A percentile compares a stretch with the other conserved stretches of the same genome.
phyloP scores from a whole-genome alignment of 495 filamentous ascomycete genomes.

The Thermochaetoides thermophila region DNA sequence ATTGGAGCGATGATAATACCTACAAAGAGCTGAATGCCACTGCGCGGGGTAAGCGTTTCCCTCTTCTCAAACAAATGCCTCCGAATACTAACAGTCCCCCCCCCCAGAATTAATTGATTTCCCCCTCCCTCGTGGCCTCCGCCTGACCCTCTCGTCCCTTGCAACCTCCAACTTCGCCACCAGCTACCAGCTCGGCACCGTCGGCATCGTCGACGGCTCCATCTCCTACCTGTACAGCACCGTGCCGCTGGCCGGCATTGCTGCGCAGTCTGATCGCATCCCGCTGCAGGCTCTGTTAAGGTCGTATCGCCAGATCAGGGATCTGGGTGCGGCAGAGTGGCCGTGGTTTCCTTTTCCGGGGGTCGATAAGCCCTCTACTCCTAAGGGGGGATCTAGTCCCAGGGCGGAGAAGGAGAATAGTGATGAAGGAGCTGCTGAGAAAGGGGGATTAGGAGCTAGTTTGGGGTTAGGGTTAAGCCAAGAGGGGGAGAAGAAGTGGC shows the following conservation, averaged over 20 bases:
- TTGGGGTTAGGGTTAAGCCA: too few relatives aligned
- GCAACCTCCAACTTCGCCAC: slow-evolving; percentile 83
- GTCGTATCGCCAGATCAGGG: slow-evolving; percentile 29
- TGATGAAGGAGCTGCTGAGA: too few relatives aligned
- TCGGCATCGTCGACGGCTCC: slow-evolving; percentile 80
- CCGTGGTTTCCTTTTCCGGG: too few relatives aligned
- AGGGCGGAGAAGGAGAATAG: too few relatives aligned
- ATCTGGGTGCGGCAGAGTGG: too few relatives aligned
- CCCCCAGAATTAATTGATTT: slow-evolving; percentile 66
- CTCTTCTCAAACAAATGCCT: not conserved
- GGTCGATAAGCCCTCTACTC: too few relatives aligned
- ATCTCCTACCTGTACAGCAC: slow-evolving; percentile 85
- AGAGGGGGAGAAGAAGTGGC: too few relatives aligned
- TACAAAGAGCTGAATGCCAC: slow-evolving; percentile 82
- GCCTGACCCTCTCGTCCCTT: slow-evolving; percentile 76
- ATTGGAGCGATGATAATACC: slow-evolving; percentile 86
- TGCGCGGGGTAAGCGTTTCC: slow-evolving; percentile 49
- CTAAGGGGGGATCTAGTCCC: too few relatives aligned
- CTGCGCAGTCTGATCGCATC: slow-evolving; percentile 31
- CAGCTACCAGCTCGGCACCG: slow-evolving; percentile 71
- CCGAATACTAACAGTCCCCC: not conserved
- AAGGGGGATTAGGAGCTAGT: too few relatives aligned
- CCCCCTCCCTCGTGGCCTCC: slow-evolving; percentile 60
- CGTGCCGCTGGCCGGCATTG: slow-evolving; percentile 43
- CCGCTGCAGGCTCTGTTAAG: slow-evolving; percentile 31